Evolutionary conservation across 306 rosid species (phyloP), one percentile per base, ranked within the genome.

Genomic region (Malus sylvestris): DNA sequence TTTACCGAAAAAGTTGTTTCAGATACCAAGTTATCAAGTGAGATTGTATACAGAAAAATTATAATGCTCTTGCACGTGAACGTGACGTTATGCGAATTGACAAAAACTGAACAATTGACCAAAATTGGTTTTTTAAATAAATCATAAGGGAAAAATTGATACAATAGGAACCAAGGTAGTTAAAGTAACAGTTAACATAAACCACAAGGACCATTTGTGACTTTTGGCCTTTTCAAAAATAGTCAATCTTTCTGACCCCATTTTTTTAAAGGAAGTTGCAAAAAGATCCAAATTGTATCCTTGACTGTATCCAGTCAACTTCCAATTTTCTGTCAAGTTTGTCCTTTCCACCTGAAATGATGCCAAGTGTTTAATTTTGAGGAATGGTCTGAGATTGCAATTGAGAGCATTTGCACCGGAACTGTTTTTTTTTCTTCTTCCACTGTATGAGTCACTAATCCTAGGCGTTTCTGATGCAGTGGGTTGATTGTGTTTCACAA

Each of bases 401-500:
- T 58, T 58, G 33, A 30, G 1, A 13, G n/a, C 9, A 13, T 2
- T 52, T 42, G 45, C 25, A 67, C 30, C 8, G 8, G 29, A 38
- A 40, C 5, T 46, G 4, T 23, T 35, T 13, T 29, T 35, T 78
- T 49, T 15, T 15, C 16, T 27, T 27, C 18, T 5, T 49, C 55
- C 18, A 18, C 20, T 15, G 20, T 49, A 3, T 62, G 0, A 29
- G 53, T 67, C 44, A 40, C 20, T 61, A 61, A 55, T 59, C 79
- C 80, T 51, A 68, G 71, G 16, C 78, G 60, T 77, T 85, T 83
- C 58, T 61, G 33, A 16, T 84, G 87, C 92, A 95, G 99, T 95
- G 99, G 99, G 81, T 91, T 83, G 99, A 95, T 81, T 95, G 99
- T 71, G 90, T 92, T 81, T 87, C 99, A 58, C 99, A 95, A 86